Percentiles rank a stretch among this genome's conserved stretches.
Conservation (phyloP, 352 stramenopile genomes). For the Globisporangium viniferum region DNA sequence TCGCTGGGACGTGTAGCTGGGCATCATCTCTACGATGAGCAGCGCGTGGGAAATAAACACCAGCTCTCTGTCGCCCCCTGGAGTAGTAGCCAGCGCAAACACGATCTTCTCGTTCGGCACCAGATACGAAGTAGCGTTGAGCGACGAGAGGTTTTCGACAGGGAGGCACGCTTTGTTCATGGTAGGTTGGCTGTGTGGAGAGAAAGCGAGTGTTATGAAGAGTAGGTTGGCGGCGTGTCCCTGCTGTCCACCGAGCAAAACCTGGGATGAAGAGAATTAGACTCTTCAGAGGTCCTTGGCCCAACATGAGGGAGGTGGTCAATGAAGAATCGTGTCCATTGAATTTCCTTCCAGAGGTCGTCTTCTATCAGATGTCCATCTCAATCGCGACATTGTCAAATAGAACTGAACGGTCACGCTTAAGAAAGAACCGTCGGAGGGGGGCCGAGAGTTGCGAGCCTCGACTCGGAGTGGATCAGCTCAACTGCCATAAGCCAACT, state of each 20-base stretch:
- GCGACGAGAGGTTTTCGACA: conserved; percentile 32
- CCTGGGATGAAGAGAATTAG: background rate
- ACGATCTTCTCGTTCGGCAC: conserved; percentile 40
- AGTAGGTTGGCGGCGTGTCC: background rate
- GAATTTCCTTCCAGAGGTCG: too few species aligned
- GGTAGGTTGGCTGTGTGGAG: too few species aligned
- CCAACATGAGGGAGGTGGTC: background rate
- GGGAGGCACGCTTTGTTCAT: background rate
- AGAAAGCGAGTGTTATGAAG: background rate
- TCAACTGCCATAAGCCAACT: too few species aligned
- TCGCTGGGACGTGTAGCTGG: background rate
- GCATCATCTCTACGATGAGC: conserved; percentile 16
- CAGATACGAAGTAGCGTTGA: conserved; percentile 33
- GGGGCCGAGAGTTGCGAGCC: too few species aligned
- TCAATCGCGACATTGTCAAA: too few species aligned
- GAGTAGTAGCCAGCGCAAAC: conserved; percentile 43
- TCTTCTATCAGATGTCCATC: too few species aligned
- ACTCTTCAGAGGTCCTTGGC: background rate
- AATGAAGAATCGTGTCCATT: background rate
- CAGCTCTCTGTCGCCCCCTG: conserved; percentile 38
- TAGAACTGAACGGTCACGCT: too few species aligned
- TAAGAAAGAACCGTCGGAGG: too few species aligned
- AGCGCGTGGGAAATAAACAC: conserved; percentile 55
- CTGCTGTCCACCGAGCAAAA: background rate
- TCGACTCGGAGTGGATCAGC: too few species aligned